Percentiles rank a stretch among this genome's conserved stretches.
Conservation (phyloP, 371 early-diverging fungal genomes). For the Mortierella sp. region DNA sequence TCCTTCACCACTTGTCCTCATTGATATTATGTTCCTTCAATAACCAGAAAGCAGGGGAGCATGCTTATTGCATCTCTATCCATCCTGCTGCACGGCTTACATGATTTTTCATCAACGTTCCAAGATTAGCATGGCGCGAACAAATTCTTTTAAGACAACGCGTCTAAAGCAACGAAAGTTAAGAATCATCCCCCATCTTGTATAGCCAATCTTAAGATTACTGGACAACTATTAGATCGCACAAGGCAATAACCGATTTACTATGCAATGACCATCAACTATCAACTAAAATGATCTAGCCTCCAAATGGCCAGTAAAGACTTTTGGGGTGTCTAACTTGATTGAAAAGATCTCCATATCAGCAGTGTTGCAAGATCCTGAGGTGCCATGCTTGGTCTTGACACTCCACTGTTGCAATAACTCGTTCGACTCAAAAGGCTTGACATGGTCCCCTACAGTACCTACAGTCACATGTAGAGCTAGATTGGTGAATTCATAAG, state of each 20-base stretch:
- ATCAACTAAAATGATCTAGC: conserved; percentile 43
- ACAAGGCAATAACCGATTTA: neutral
- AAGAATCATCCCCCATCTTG: no score
- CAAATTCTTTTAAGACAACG: no score
- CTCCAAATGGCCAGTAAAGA: conserved; percentile 28
- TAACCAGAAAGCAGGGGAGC: no score
- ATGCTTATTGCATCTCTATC: no score
- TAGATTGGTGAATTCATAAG: conserved; percentile 18
- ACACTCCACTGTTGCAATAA: conserved; percentile 29
- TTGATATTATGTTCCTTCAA: no score
- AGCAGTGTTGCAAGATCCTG: neutral
- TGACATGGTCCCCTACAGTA: conserved; percentile 31
- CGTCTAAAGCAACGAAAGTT: no score
- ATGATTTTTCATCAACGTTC: no score
- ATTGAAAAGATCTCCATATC: conserved; percentile 18
- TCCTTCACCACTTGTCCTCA: no score
- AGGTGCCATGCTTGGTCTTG: conserved; percentile 4
- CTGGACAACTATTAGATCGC: neutral
- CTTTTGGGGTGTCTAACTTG: conserved; percentile 25
- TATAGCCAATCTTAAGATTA: no score
- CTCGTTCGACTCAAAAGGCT: conserved; percentile 50
- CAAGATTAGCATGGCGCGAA: no score
- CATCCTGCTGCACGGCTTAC: no score
- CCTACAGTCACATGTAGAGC: conserved; percentile 39
- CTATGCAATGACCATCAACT: no score